Evolutionary conservation across 1,139 yeast genomes (phyloP), one percentile per base, ranked within the genome.

Genomic region (Geotrichum europaeum): DNA sequence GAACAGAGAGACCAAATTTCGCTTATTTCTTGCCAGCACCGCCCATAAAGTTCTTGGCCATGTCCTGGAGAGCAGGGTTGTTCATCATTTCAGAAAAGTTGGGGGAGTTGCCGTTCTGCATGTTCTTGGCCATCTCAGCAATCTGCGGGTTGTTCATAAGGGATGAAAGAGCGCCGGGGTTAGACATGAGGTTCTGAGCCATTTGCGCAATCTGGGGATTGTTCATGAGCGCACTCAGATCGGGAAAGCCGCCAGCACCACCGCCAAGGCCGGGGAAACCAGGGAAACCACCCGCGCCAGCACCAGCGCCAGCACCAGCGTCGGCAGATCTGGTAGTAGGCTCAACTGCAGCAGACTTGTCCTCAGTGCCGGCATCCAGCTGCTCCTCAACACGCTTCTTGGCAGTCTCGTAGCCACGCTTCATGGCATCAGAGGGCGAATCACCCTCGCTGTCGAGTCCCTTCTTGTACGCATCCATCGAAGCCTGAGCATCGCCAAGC

Each of bases 351-450:
- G 78, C 68, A 24, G 73, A 68, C 40, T 73, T 65, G 20, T 70
- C 64, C 12, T 66, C 67, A 13, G 69, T 67, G 49, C 70, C 69
- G 40, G 75, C 63, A 66, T 66, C 85, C 84, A 70, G 85, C 76
- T 87, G 88, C 69, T 86, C 91, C 68, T 86, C 89, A 45, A 88
- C 90, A 73, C 92, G 85, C 75, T 83, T 83, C 77, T 89, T 89
- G 45, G 97, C 97, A 51, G 96, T 89, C 74, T 92, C 97, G 72
- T 84, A 91, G 60, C 97, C 99, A 72, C 87, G 86, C 75, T 82
- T 82, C 98, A 94, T 94, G 32, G 96, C 94, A 53, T 88, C 96
- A 20, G 94, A 84, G 62, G 92, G 90, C 57, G 78, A 77, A 57
- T 84, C 88, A 51, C 98, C 98, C 76, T 94, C 99, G 57, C 85